Evolutionary conservation across 2,329 filamentous ascomycete species (phyloP), one percentile per base, ranked within the genome.

Genomic region (Paramyrothecium sp.): DNA sequence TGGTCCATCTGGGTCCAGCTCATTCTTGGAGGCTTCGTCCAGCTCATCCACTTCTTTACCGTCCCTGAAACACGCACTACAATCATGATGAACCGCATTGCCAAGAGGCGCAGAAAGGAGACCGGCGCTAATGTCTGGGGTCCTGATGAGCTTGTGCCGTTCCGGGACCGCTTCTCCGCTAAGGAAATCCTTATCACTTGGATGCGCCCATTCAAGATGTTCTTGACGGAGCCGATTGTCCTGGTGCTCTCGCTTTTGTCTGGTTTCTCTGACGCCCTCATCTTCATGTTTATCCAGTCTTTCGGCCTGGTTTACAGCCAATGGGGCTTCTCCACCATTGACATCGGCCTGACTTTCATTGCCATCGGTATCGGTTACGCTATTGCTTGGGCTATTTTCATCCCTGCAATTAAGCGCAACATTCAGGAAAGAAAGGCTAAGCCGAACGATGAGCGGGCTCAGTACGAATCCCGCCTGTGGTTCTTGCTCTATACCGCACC

Each of bases 1-100:
- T 77, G 89, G 89, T 85, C 81, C 55, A 92, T 94, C 69, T 95
- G 91, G 91, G 89, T 94, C 58, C 90, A 93, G 72, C 82, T 94
- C 61, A 92, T 93, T 63, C 86, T 94, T 54, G 90, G 91, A 19
- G 88, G 75, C 10, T 80, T 84, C 34, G 84, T 91, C 3, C 90
- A 93, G 67, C 19, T 83, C 4, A 66, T 90, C 4, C 89, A 92
- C 68, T 76, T 89, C 53, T 67, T 89, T 57, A 78, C 85, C 8
- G 91, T 95, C 1, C 90, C 90, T 1, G 91, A 95, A 72, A 95
- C 91, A 0, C 82, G 91, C 54, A 83, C 86, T 1, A 91, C 88
- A 4, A 83, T 92, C 59, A 81, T 95, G 77, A 87, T 96, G 81
- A 88, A 95, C 75, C 79, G 79, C 2, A 91, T 93, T 58, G 91